A percentile compares a stretch with the other conserved stretches of the same genome.
Conservation (phyloP, 2,329 filamentous ascomycete species). For the Penicillium paneum region DNA sequence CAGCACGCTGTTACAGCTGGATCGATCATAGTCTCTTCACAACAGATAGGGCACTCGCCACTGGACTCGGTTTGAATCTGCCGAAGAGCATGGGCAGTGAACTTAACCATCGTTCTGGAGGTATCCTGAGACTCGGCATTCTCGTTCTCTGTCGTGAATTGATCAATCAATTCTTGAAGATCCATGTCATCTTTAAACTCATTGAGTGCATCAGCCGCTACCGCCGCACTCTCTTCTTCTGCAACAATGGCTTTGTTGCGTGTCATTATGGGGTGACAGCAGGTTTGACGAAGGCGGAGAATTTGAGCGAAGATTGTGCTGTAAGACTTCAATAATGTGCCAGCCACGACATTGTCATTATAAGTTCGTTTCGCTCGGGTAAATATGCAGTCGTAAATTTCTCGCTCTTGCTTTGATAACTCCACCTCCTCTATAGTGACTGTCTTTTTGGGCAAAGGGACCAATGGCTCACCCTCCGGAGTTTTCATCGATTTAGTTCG, state of each 20-base stretch:
- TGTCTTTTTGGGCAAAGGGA: conserved; percentile 74
- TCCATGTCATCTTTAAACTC: conserved; percentile 96
- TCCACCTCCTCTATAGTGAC: conserved; percentile 86
- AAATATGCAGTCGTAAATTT: conserved; percentile 91
- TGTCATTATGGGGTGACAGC: conserved; percentile 87
- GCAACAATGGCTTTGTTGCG: conserved; percentile 79
- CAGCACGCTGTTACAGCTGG: conserved; percentile 94
- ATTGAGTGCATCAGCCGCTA: conserved; percentile 71
- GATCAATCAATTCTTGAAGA: conserved; percentile 75
- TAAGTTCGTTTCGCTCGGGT: conserved; percentile 79
- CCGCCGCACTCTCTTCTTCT: conserved; percentile 80
- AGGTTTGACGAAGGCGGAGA: conserved; percentile 84
- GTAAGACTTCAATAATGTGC: conserved; percentile 90
- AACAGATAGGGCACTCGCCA: conserved; percentile 90
- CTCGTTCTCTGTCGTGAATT: conserved; percentile 70
- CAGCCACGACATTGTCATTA: conserved; percentile 80
- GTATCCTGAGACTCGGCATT: conserved; percentile 48
- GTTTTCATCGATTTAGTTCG: conserved; percentile 99
- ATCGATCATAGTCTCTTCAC: conserved; percentile 92
- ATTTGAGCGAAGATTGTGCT: conserved; percentile 98
- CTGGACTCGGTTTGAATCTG: conserved; percentile 88
- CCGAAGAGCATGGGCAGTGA: conserved; percentile 80
- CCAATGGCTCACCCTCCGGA: conserved; percentile 75
- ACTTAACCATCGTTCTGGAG: conserved; percentile 63
- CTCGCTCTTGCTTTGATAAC: conserved; percentile 76